Evolutionary conservation across 345 rosid genomes (phyloP), one percentile per base, ranked within the genome.

Genomic region (Eucalyptus cladocalyx): DNA sequence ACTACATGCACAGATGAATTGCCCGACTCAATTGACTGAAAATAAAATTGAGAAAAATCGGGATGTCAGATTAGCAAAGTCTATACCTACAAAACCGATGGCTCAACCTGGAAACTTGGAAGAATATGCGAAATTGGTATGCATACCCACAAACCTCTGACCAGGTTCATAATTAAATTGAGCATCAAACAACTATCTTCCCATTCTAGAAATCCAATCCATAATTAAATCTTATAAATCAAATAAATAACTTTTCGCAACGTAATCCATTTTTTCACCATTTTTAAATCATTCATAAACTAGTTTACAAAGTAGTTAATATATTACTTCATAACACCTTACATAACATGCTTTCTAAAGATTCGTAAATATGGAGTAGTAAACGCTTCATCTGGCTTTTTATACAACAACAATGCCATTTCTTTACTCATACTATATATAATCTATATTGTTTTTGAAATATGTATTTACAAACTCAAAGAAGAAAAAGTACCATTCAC

Each of bases 61-160:
- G n/a, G n/a, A n/a, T n/a, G n/a, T n/a, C n/a, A n/a, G n/a, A n/a
- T 54, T 23, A 9, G 5, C 60, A 56, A 21, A 19, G 11, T 54
- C 60, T 54, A 5, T 1, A 54, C 60, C 5, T 54, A 54, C 11
- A 54, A 54, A 23, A 23, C 11, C 1, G 2, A 5, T 19, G 11
- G 2, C 10, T 54, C 10, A 21, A 9, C 5, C 5, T 23, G 1
- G 28, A 56, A 21, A 9, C 5, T 4, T 23, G 1, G 28, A 56
- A 56, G 3, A 1, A 56, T 56, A 56, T 56, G 3, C 11, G 23
- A 56, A 56, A 23, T 9, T 1, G 11, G 28, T 9, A 21, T 21
- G 62, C 11, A 56, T 56, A 56, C 11, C 28, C 10, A 56, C 6
- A 56, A 56, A 56, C 3, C 62, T 23, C 28, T 56, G 3, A 56